Conservation (phyloP, 108 stramenopile genomes). For the Schizochytrium sp. region DNA sequence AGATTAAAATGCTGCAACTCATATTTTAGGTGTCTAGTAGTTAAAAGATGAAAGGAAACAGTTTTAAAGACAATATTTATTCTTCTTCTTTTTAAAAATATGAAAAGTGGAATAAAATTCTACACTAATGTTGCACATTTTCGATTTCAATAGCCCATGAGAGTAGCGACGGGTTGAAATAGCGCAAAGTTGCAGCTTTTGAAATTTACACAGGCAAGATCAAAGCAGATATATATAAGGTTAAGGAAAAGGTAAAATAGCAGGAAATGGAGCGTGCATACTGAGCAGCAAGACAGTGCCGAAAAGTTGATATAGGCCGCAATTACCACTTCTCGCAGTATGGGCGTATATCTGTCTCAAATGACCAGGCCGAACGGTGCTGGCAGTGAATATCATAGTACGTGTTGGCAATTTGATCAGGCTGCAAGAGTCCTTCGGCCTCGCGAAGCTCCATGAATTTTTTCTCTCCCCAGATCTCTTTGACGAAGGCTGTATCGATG, state of each 20-base stretch:
- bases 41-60: no score
- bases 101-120: no score
- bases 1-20: no score
- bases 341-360: slow-evolving; percentile 50
- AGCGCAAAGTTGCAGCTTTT: no score
- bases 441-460: not conserved
- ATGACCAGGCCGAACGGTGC: slow-evolving; percentile 51
- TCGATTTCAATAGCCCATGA: no score
- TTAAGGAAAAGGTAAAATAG: not conserved
- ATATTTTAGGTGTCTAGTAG: no score
- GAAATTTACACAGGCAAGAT: not conserved
- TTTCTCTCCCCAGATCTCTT: not conserved
- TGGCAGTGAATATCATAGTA: slow-evolving; percentile 23
- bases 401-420: not conserved
- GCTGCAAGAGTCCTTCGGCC: not conserved
- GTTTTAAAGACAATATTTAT: no score
- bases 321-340: slow-evolving; percentile 30
- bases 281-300: not conserved
- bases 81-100: no score
- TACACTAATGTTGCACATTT: no score
- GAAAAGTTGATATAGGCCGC: not conserved
- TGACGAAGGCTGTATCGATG: slow-evolving; percentile 62
- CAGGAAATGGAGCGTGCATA: not conserved
- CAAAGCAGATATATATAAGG: not conserved
- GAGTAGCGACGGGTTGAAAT: no score